A percentile compares a stretch with the other conserved stretches of the same genome.
Conservation (phyloP, 768 basidiomycete species). For the Mycena venus region DNA sequence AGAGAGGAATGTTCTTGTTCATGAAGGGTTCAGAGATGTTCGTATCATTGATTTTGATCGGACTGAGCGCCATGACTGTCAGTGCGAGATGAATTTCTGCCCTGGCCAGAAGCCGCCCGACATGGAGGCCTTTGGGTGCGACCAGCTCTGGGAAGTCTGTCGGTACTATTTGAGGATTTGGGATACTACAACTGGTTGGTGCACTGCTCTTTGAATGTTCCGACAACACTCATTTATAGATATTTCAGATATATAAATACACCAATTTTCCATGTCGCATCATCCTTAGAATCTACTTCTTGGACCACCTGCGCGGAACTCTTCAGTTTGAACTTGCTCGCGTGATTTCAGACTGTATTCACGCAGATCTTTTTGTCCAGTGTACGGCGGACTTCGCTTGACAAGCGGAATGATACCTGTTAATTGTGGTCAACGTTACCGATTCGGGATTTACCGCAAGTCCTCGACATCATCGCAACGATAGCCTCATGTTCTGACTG, state of each 20-base stretch:
- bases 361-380: no score
- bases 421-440: not conserved
- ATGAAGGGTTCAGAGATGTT: conserved; percentile 51
- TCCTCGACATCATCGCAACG: not conserved
- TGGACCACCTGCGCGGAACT: no score
- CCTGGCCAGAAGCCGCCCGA: conserved; percentile 42
- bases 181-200: conserved; percentile 30
- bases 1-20: conserved; percentile 54
- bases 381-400: not conserved
- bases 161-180: conserved; percentile 46
- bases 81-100: conserved; percentile 45
- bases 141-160: conserved; percentile 48
- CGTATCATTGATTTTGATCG: conserved; percentile 57
- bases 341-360: no score
- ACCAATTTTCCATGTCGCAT: not conserved
- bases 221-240: not conserved
- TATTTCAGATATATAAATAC: conserved; percentile 4
- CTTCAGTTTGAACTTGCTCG: no score
- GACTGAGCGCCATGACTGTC: conserved; percentile 44
- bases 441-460: not conserved
- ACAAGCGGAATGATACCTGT: not conserved
- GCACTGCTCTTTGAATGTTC: not conserved
- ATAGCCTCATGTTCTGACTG: not conserved
- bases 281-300: not conserved
- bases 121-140: conserved; percentile 47